phyloP scores from a whole-genome alignment of 1,284 basidiomycete genomes.

The Cutaneotrichosporon cutaneum region DNA sequence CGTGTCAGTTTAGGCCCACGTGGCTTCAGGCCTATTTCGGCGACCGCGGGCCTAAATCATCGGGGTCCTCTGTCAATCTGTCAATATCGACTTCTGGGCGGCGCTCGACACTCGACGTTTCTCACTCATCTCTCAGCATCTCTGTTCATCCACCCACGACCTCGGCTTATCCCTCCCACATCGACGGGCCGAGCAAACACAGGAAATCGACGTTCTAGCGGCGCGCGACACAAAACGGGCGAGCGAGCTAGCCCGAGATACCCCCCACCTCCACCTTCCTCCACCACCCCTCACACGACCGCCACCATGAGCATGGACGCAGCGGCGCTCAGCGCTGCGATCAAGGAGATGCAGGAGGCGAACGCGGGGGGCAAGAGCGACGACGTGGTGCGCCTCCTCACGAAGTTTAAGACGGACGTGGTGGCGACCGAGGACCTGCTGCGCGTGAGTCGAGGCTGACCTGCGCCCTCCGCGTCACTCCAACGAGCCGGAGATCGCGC shows the following conservation, averaged over 20 bases:
- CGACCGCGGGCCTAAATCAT: too few relatives aligned
- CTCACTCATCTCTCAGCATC: too few relatives aligned
- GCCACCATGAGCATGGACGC: slow-evolving; percentile 36
- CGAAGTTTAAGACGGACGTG: slow-evolving; percentile 71
- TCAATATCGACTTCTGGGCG: too few relatives aligned
- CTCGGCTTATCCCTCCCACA: too few relatives aligned
- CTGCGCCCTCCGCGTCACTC: background rate
- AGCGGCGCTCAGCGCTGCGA: slow-evolving; percentile 29
- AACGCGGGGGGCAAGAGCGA: slow-evolving; percentile 72
- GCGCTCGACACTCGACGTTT: too few relatives aligned
- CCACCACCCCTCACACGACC: background rate
- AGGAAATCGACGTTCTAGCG: background rate
- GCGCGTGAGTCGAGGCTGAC: slow-evolving; percentile 80
- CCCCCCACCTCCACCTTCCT: background rate
- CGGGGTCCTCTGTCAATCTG: too few relatives aligned
- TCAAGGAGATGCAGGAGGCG: slow-evolving; percentile 58
- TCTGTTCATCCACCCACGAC: too few relatives aligned
- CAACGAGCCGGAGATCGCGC: background rate
- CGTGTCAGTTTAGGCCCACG: too few relatives aligned
- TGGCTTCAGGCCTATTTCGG: too few relatives aligned
- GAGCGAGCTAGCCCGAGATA: too few relatives aligned
- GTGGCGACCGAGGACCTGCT: slow-evolving; percentile 82
- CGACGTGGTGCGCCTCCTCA: slow-evolving; percentile 71
- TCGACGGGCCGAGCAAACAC: too few relatives aligned
- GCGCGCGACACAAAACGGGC: background rate